Conservation (phyloP, 2,329 filamentous ascomycete species). For the Orbilia javanica region DNA sequence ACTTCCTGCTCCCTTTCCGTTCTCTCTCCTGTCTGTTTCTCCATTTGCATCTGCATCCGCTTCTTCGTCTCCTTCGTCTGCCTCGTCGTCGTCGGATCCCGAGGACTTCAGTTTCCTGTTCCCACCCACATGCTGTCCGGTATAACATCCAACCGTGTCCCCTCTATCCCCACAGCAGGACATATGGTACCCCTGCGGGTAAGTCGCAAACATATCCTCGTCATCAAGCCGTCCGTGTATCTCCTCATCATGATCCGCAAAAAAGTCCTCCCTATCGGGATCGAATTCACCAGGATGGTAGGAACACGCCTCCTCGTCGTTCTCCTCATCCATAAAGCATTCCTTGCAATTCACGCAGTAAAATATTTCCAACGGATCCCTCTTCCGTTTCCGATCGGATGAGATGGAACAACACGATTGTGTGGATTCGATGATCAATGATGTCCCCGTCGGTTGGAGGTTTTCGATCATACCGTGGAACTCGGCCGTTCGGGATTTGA, state of each 20-base stretch:
- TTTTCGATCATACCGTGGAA: slow-evolving; percentile 30
- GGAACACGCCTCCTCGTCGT: slow-evolving; percentile 34
- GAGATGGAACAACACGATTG: neutral
- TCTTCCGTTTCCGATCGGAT: slow-evolving; percentile 31
- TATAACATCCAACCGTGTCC: slow-evolving; percentile 24
- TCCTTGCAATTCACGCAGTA: slow-evolving; percentile 49
- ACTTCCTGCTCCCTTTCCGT: neutral
- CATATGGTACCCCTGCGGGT: slow-evolving; percentile 46
- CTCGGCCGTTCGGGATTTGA: slow-evolving; percentile 29
- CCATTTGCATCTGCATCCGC: neutral
- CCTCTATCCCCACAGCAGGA: slow-evolving; percentile 35
- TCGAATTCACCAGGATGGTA: slow-evolving; percentile 54
- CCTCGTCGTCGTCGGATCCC: neutral
- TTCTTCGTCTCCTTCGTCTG: neutral
- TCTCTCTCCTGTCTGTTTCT: neutral
- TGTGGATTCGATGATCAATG: neutral
- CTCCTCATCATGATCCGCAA: slow-evolving; percentile 37
- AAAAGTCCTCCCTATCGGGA: slow-evolving; percentile 35
- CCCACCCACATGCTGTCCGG: slow-evolving; percentile 29
- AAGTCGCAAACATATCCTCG: slow-evolving; percentile 34
- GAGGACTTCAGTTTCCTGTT: slow-evolving; percentile 13
- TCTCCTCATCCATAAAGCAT: slow-evolving; percentile 50
- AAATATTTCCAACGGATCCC: slow-evolving; percentile 34
- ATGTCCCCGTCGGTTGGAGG: slow-evolving; percentile 11
- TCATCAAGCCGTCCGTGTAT: slow-evolving; percentile 31